These are phyloP conservation scores for Haberlea rhodopensis DNA, from an alignment of 257 asterid species.

Conservation along the genomic window DNA sequence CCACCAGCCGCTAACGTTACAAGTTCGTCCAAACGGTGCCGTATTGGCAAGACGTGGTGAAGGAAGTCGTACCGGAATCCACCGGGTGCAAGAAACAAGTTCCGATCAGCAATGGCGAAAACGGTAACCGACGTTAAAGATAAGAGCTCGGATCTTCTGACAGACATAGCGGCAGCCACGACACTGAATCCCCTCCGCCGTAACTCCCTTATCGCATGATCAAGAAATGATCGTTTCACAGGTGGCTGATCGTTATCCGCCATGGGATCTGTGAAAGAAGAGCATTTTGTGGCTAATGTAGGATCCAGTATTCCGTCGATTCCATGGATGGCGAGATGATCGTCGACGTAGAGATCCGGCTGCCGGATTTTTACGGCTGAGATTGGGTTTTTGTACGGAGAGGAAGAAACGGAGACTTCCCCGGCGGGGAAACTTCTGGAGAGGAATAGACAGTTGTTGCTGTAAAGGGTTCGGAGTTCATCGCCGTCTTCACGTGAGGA, in stretches of 20 bases:
- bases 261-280: conserved; percentile 28
- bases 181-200: conserved; percentile 50
- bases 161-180: conserved; percentile 53
- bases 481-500: conserved; percentile 37
- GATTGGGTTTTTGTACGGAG: conserved; percentile 43
- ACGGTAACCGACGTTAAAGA: conserved; percentile 45
- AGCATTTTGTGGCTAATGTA: conserved; percentile 40
- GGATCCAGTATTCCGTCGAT: conserved; percentile 64
- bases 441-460: conserved; percentile 54
- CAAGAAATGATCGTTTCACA: conserved; percentile 42
- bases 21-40: conserved; percentile 41
- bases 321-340: conserved; percentile 54
- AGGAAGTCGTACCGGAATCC: conserved; percentile 58
- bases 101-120: conserved; percentile 59
- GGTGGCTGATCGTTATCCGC: conserved; percentile 16
- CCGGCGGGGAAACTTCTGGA: conserved; percentile 31
- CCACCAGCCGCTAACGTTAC: conserved; percentile 23
- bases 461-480: conserved; percentile 44
- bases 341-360: conserved; percentile 63
- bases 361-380: conserved; percentile 52
- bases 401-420: conserved; percentile 41
- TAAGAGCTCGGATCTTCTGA: conserved; percentile 42
- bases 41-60: conserved; percentile 53
- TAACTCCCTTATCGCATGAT: conserved; percentile 51
- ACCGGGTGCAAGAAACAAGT: conserved; percentile 35